phyloP scores from a whole-genome alignment of 805 yeast genomes.

The Scheffersomyces spartinae region DNA sequence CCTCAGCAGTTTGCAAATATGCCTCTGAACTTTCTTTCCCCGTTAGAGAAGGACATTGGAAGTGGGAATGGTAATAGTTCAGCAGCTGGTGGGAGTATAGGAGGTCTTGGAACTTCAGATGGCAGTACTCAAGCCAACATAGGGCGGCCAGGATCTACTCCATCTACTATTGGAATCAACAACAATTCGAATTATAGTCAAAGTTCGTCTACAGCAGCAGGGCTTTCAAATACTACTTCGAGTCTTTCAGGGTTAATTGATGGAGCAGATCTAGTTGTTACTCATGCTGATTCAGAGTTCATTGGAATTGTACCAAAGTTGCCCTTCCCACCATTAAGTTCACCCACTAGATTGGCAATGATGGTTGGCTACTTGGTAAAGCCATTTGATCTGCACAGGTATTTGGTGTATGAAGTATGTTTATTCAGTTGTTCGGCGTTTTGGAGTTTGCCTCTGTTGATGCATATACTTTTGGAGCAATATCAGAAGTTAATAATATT shows the following conservation, averaged over 20 bases:
- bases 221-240: constrained; percentile 1
- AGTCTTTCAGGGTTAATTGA: background rate
- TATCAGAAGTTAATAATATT: constrained; percentile 44
- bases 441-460: constrained; percentile 41
- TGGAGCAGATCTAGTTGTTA: constrained; percentile 19
- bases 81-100: too few species aligned
- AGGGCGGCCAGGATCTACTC: too few species aligned
- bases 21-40: too few species aligned
- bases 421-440: constrained; percentile 64
- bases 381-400: constrained; percentile 6
- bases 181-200: constrained; percentile 6
- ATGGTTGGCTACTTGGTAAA: constrained; percentile 56
- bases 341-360: constrained; percentile 59
- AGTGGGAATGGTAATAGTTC: too few species aligned
- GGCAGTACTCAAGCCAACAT: too few species aligned
- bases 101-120: too few species aligned
- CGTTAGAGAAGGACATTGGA: too few species aligned
- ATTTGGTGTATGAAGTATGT: constrained; percentile 46
- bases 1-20: too few species aligned
- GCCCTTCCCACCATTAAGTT: constrained; percentile 57
- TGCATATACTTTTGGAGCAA: constrained; percentile 47
- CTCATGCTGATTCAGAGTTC: constrained; percentile 39
- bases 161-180: too few species aligned
- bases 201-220: constrained; percentile 4
- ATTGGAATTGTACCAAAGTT: constrained; percentile 48